A percentile compares a stretch with the other conserved stretches of the same genome.
Evolutionary conservation across 2,329 filamentous ascomycete genomes (phyloP).

Genomic region (Colletotrichum sidae): DNA sequence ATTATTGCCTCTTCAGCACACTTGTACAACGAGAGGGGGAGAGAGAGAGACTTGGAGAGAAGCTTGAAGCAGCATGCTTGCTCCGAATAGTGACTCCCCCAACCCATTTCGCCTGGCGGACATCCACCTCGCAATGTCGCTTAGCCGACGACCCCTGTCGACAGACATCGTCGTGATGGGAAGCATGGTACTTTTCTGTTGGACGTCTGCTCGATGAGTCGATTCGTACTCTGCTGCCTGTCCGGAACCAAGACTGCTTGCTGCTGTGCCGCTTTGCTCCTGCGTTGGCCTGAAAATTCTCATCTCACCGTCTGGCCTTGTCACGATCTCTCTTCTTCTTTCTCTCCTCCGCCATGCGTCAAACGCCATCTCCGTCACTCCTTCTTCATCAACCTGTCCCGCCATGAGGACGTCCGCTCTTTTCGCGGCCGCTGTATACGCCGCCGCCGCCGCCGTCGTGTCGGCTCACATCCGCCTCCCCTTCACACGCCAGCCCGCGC

Average conservation of each 20-base stretch:
- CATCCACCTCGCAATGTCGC: constrained; percentile 25
- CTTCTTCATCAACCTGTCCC: not conserved
- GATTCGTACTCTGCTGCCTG: constrained; percentile 19
- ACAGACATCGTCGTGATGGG: constrained; percentile 3
- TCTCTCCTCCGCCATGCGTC: not conserved
- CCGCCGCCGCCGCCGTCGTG: not conserved
- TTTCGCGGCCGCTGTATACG: not conserved
- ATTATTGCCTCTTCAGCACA: too few species aligned
- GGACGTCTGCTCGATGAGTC: too few species aligned
- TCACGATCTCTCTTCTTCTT: not conserved
- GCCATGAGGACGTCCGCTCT: constrained; percentile 23
- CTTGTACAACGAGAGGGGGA: too few species aligned
- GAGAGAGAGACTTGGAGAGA: not conserved
- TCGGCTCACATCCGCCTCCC: constrained; percentile 25
- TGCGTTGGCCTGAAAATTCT: constrained; percentile 2
- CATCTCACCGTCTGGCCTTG: not conserved
- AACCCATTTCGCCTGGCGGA: not conserved
- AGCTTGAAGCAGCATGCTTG: constrained; percentile 4
- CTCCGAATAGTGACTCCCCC: not conserved
- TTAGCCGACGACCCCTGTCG: constrained; percentile 9
- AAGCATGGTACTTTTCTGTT: not conserved
- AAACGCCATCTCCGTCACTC: not conserved
- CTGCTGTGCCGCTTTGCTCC: not conserved
- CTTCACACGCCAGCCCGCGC: not conserved
- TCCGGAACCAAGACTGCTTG: not conserved